phyloP scores from a whole-genome alignment of 192 early-diverging fungal species.

The Coemansia sp. region DNA sequence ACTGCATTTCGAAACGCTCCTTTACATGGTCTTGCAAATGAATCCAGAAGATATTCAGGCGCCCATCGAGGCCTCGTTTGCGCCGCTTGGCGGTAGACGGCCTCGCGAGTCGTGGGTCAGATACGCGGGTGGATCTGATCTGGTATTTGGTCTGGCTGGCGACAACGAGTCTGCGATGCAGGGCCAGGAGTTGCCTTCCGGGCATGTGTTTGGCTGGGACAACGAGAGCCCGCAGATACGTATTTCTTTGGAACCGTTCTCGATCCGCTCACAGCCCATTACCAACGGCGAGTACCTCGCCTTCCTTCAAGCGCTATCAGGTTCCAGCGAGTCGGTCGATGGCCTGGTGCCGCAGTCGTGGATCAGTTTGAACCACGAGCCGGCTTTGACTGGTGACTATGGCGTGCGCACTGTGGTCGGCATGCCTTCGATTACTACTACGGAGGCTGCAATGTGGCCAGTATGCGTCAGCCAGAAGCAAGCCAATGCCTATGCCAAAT shows the following conservation, averaged over 20 bases:
- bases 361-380: conserved; percentile 23
- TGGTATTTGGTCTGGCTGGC: conserved; percentile 69
- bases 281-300: conserved; percentile 76
- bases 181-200: conserved; percentile 17
- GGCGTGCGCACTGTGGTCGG: conserved; percentile 75
- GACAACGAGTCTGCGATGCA: conserved; percentile 52
- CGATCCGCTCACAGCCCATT: conserved; percentile 78
- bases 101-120: conserved; percentile 29
- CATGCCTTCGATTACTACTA: conserved; percentile 56
- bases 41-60: conserved; percentile 27
- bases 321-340: conserved; percentile 7
- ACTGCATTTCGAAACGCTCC: conserved; percentile 90
- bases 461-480: conserved; percentile 71
- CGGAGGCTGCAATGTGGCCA: conserved; percentile 67
- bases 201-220: conserved; percentile 84
- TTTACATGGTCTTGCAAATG: conserved; percentile 86
- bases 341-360: conserved; percentile 64
- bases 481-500: conserved; percentile 71
- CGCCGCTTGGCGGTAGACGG: conserved; percentile 2
- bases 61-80: conserved; percentile 19
- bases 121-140: conserved; percentile 18
- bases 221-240: conserved; percentile 74
- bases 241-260: conserved; percentile 53
- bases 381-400: conserved; percentile 24
- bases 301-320: conserved; percentile 50